phyloP scores from a whole-genome alignment of 2,329 filamentous ascomycete species.

The Plectosphaerella plurivora region DNA sequence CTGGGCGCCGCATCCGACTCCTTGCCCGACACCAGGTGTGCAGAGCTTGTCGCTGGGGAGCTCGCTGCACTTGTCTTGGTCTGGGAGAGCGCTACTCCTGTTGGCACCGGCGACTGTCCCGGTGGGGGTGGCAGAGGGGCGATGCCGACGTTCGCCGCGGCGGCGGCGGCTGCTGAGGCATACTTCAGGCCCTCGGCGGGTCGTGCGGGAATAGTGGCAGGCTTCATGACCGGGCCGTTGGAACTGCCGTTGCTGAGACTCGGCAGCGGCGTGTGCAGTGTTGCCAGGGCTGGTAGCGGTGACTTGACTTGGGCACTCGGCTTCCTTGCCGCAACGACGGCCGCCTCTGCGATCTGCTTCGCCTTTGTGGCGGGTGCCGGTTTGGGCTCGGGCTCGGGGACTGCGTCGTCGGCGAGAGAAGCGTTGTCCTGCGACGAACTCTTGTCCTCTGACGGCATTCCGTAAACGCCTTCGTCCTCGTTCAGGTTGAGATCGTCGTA shows the following conservation, averaged over 20 bases:
- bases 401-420: conserved; percentile 79
- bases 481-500: conserved; percentile 93
- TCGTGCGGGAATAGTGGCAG: conserved; percentile 78
- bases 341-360: conserved; percentile 40
- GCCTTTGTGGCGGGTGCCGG: conserved; percentile 32
- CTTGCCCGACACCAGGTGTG: conserved; percentile 39
- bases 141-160: conserved; percentile 88
- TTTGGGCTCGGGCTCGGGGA: conserved; percentile 54
- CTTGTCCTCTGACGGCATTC: conserved; percentile 76
- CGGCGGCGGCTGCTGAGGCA: conserved; percentile 90
- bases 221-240: conserved; percentile 74
- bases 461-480: conserved; percentile 85
- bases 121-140: conserved; percentile 89
- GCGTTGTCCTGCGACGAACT: conserved; percentile 94
- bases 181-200: conserved; percentile 92
- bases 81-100: conserved; percentile 45
- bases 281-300: conserved; percentile 86
- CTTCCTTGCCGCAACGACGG: conserved; percentile 54
- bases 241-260: conserved; percentile 54
- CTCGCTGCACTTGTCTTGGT: conserved; percentile 52
- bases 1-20: conserved; percentile 28
- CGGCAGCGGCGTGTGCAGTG: conserved; percentile 71
- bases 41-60: conserved; percentile 44
- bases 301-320: conserved; percentile 92
- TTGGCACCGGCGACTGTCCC: conserved; percentile 41